Conservation (phyloP, 257 asterid genomes). For the Eucommia ulmoides region DNA sequence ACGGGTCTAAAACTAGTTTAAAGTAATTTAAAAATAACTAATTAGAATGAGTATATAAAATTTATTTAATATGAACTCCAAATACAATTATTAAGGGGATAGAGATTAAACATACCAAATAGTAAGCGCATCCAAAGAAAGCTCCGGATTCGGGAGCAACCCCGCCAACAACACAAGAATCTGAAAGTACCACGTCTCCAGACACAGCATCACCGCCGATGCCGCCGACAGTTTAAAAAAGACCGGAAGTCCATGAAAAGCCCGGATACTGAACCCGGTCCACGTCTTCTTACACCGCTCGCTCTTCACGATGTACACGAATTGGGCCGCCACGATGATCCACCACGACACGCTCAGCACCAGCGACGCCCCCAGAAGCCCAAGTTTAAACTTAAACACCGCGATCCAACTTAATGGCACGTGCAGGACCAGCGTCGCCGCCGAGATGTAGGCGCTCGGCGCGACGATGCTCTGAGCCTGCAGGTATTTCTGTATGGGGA, state of each 20-base stretch:
- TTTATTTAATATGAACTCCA: no score
- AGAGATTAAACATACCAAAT: no score
- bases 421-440: conserved; percentile 28
- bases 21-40: no score
- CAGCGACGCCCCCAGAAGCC: conserved; percentile 40
- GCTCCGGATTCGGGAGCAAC: conserved; percentile 36
- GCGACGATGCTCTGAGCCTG: conserved; percentile 57
- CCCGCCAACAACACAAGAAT: conserved; percentile 42
- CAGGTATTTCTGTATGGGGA: conserved; percentile 48
- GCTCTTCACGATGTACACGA: conserved; percentile 27
- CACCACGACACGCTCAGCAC: conserved; percentile 62
- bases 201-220: no score
- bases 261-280: conserved; percentile 40
- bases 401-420: conserved; percentile 32
- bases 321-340: conserved; percentile 42
- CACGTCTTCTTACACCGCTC: conserved; percentile 33
- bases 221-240: conserved; percentile 48
- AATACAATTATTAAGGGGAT: no score
- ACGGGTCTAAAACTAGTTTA: no score
- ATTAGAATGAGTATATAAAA: no score
- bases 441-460: conserved; percentile 51
- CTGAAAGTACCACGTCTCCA: conserved; percentile 63
- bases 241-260: conserved; percentile 39
- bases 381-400: conserved; percentile 34
- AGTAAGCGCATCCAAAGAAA: conserved; percentile 44